Evolutionary conservation across 495 filamentous ascomycete species (phyloP), one percentile per base, ranked within the genome.

Genomic region (Amniculicola lignicola): DNA sequence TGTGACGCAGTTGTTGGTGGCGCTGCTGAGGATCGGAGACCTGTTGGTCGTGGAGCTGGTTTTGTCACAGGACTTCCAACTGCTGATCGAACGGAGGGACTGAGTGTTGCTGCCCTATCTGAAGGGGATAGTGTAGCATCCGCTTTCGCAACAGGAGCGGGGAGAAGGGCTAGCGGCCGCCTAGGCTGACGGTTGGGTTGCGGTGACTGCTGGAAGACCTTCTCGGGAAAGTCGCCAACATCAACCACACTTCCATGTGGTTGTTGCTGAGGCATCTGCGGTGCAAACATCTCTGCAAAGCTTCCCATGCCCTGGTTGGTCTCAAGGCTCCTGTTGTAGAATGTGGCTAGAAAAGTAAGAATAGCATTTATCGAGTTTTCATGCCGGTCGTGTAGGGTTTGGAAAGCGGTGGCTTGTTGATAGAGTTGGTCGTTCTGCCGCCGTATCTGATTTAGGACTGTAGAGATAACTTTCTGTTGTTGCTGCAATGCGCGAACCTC

Each of bases 281-380:
- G 57, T 1, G 38, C 62, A 55, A 74, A 72, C 67, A 74, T 68
- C 40, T 69, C 67, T 11, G 67, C 61, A 22, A 74, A 65, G 37
- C 62, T 64, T 52, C 41, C 66, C 33, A 50, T 68, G 44, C 81
- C 75, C n/a, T n/a, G n/a, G 47, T 59, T 61, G 4, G 80, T 81
- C 45, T 85, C 81, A 23, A 88, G 69, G 56, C 82, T 87, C 51
- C 84, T 87, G 62, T 93, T 88, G 75, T 96, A 98, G 7, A 98
- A 89, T 7, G 93, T 96, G 15, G 93, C 94, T 2, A 98, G 79
- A 69, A 97, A 98, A 25, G 90, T 95, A 14, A 98, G 76, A 60
- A 98, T 97, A 21, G 94, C 93, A 63, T 96, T 97, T 67, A 98
- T 98, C 9, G 90, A 96, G 63, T 90, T 95, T 68, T 98, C 94